Evolutionary conservation across 495 filamentous ascomycete species (phyloP), one percentile per base, ranked within the genome.

Genomic region (Hyaloscypha hepaticicola): DNA sequence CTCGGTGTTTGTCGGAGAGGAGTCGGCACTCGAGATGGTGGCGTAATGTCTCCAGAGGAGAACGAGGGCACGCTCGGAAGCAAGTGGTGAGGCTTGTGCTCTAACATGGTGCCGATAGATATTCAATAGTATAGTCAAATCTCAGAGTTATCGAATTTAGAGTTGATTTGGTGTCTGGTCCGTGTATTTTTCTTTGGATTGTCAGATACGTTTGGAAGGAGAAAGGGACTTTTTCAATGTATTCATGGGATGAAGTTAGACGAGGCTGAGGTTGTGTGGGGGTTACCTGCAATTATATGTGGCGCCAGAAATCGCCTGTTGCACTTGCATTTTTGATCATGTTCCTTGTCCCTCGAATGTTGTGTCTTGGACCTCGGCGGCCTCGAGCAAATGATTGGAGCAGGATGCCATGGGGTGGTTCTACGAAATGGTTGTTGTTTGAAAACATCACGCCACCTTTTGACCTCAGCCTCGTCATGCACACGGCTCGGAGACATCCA

Each of bases 381-480:
- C 24, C 33, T 24, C 27, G 19, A 61, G 45, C 26, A 27, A 53
- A 3, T 53, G 48, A 45, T 45, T 45, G 38, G 38, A 19, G 38
- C 38, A 16, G 38, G 11, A 45, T 45, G 4, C 11, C 38, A 16
- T 14, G 38, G 16, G 2, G 28, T 56, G 25, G 4, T 34, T n/a
- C 7, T 45, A 9, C 38, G 38, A 16, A 16, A 45, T 45, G 16
- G 38, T 16, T 16, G 38, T 45, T 45, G 38, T 45, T 45, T 9
- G 14, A 61, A n/a, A 34, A 55, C 29, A 29, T 63, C 60, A 63
- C 26, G 60, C 60, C 60, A 63, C 60, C 55, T 63, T 34, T 21
- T 61, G 49, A 12, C 29, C 53, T 63, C 56, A 56, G 60, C 60
- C 60, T 63, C 27, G 60, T 28, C 50, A 3, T n/a, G n/a, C n/a